A percentile compares a stretch with the other conserved stretches of the same genome.
Conservation (phyloP, 495 filamentous ascomycete species). For the Hypomontagnella submonticulosa region DNA sequence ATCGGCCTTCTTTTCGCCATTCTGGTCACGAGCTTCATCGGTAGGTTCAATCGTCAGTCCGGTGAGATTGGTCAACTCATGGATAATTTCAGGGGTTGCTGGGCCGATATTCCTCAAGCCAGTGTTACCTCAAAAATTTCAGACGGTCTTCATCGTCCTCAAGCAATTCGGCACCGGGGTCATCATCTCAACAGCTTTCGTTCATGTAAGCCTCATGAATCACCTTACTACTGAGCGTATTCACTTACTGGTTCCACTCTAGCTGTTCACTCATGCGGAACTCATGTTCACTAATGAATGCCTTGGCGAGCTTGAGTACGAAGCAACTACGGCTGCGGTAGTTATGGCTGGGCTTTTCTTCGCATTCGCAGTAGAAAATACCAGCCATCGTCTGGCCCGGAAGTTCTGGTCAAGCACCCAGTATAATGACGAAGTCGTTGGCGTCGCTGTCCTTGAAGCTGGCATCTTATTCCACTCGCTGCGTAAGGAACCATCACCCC, state of each 20-base stretch:
- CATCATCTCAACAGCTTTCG: constrained; percentile 75
- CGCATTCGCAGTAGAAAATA: constrained; percentile 69
- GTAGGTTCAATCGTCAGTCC: constrained; percentile 22
- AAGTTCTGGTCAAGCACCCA: constrained; percentile 33
- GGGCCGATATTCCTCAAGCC: constrained; percentile 56
- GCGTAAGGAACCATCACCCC: constrained; percentile 48
- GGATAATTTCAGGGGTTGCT: constrained; percentile 49
- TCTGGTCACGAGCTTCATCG: constrained; percentile 60
- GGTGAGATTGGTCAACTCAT: constrained; percentile 13
- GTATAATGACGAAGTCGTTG: constrained; percentile 59
- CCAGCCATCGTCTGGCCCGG: constrained; percentile 63
- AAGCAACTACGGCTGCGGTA: constrained; percentile 69
- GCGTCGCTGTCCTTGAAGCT: constrained; percentile 71
- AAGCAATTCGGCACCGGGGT: constrained; percentile 82
- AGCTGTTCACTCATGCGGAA: constrained; percentile 72
- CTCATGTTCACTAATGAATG: constrained; percentile 73
- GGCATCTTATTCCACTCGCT: constrained; percentile 81
- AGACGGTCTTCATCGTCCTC: constrained; percentile 61
- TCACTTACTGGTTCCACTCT: neutral
- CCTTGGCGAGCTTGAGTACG: constrained; percentile 68
- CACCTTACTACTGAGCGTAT: neutral
- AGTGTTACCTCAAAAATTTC: constrained; percentile 44
- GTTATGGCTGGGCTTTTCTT: constrained; percentile 74
- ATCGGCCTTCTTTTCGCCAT: constrained; percentile 71
- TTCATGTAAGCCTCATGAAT: constrained; percentile 63